Evolutionary conservation across 2,329 filamentous ascomycete species (phyloP), one percentile per base, ranked within the genome.

Genomic region (Lecanicillium sp.): DNA sequence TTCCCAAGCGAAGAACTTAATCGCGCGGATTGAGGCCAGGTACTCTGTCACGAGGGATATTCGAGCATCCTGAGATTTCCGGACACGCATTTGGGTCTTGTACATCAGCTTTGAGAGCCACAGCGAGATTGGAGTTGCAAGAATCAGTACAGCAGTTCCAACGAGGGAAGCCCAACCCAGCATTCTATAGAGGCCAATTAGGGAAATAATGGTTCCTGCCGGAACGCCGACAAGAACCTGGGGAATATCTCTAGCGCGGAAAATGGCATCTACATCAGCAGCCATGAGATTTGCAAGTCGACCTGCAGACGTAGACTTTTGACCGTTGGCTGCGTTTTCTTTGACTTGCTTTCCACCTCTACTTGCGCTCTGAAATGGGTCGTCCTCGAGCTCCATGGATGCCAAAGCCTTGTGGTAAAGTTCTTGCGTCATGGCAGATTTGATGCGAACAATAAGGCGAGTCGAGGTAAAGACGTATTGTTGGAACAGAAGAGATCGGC

Each of bases 1-100:
- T 48, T 78, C 74, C 75, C 74, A 78, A 3, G 70, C 70, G 51
- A 78, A 77, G 46, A 76, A 78, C 48, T 78, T 78, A 54, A 78
- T 68, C 13, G 70, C 71, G 9, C 70, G 65, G 40, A 78, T 76
- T 7, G 73, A 75, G 18, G 65, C 58, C 18, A 78, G 60, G 46
- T 76, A 78, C 48, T 78, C 74, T 1, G 72, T 70, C 14, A 78
- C 67, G 15, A 73, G 63, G 1, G 73, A 75, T 38, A 78, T 71
- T 18, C 75, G 68, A 13, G 64, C 61, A 49, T 78, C 74, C 34
- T 76, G 74, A 16, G 72, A 68, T 39, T 65, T 64, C 44, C 72
- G 70, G 34, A 74, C 69, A n/a, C 64, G 60, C 29, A 63, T 64
- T 51, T 77, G 69, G 16, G 68, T 62, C 25, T 55, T 59, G 36